These are phyloP conservation scores for Auricularia auricula-judae DNA, from an alignment of 768 basidiomycete genomes.

Conservation along the genomic window DNA sequence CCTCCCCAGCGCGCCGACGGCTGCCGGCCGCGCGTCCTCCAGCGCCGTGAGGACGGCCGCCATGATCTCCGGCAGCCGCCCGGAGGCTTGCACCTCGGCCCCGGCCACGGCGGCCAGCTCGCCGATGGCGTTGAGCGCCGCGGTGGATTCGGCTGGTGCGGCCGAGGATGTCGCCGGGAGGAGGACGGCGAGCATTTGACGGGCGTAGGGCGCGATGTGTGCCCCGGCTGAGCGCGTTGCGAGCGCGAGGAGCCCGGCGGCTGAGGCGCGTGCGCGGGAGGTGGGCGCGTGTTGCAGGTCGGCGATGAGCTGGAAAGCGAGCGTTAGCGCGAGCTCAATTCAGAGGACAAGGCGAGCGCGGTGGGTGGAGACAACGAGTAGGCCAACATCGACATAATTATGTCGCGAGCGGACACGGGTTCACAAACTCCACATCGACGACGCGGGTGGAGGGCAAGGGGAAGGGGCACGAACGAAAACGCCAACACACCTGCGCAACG, in stretches of 20 bases:
- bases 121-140: slow-evolving; percentile 88
- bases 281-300: not conserved
- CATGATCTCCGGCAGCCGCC: slow-evolving; percentile 77
- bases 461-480: not conserved
- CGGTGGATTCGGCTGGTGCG: slow-evolving; percentile 81
- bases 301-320: not conserved
- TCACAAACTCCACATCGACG: too few species aligned
- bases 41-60: slow-evolving; percentile 78
- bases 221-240: slow-evolving; percentile 86
- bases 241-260: slow-evolving; percentile 78
- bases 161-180: slow-evolving; percentile 79
- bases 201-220: slow-evolving; percentile 89
- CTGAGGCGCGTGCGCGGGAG: slow-evolving; percentile 47
- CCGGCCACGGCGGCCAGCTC: slow-evolving; percentile 89
- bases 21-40: slow-evolving; percentile 82
- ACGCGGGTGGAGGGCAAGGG: too few species aligned
- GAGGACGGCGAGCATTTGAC: slow-evolving; percentile 88
- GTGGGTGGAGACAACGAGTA: too few species aligned
- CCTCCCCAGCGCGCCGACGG: slow-evolving; percentile 87
- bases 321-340: not conserved
- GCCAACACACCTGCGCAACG: slow-evolving; percentile 30
- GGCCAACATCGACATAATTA: too few species aligned
- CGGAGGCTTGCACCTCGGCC: slow-evolving; percentile 64
- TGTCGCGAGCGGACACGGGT: too few species aligned
- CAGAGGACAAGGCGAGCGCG: not conserved